These are phyloP conservation scores for Pichia sp. DNA, from an alignment of 1,139 yeast species.

Conservation along the genomic window DNA sequence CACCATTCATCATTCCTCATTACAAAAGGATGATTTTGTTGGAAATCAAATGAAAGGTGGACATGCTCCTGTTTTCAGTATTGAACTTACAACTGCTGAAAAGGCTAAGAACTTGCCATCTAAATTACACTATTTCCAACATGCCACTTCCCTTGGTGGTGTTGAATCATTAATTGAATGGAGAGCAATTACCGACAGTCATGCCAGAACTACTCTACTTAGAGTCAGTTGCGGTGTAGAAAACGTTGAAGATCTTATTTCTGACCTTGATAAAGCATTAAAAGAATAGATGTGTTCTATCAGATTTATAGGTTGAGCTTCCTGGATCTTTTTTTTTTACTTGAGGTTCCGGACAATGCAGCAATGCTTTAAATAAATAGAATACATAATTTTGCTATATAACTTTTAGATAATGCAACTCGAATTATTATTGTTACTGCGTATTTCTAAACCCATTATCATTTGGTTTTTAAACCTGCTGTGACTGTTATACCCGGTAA, in stretches of 20 bases:
- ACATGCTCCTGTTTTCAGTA: constrained; percentile 68
- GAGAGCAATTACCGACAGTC: constrained; percentile 70
- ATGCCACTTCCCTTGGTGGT: constrained; percentile 94
- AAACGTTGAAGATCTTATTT: constrained; percentile 58
- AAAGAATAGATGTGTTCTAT: constrained; percentile 10
- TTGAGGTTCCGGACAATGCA: no score
- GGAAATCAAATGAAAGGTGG: constrained; percentile 60
- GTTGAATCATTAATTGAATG: constrained; percentile 87
- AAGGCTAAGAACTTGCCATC: constrained; percentile 63
- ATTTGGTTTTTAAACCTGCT: no score
- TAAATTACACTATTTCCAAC: constrained; percentile 64
- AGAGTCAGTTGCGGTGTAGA: constrained; percentile 81
- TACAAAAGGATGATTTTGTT: constrained; percentile 63
- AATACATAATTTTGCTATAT: no score
- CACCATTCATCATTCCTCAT: constrained; percentile 61
- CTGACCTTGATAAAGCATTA: constrained; percentile 51
- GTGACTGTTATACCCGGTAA: no score
- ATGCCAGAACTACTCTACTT: constrained; percentile 49
- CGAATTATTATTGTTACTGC: no score
- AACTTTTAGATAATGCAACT: no score
- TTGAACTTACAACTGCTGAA: constrained; percentile 45
- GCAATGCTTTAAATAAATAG: no score
- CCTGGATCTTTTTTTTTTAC: no score
- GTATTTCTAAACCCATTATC: no score
- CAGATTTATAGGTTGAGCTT: not conserved